phyloP scores from a whole-genome alignment of 2,329 filamentous ascomycete species.

The Canariomyces notabilis region DNA sequence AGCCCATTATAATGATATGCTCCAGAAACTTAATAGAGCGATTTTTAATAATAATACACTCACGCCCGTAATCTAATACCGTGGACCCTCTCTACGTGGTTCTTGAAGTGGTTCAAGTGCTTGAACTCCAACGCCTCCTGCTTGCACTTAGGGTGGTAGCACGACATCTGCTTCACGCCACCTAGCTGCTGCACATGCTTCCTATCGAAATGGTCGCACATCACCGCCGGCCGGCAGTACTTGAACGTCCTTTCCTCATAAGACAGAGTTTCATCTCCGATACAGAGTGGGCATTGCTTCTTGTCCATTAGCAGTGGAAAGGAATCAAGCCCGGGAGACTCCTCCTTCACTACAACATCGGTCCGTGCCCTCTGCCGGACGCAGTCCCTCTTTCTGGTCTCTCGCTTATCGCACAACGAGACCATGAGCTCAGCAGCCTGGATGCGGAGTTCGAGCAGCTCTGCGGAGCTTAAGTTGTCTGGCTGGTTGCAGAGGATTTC shows the following conservation, averaged over 20 bases:
- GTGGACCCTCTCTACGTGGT: constrained; percentile 6
- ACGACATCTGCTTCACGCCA: background rate
- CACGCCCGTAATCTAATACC: no score
- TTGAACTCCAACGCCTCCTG: constrained; percentile 6
- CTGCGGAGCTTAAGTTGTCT: constrained; percentile 9
- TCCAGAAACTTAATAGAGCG: no score
- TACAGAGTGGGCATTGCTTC: constrained; percentile 14
- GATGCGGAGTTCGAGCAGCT: constrained; percentile 11
- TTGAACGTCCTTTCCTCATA: constrained; percentile 14
- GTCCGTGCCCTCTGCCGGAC: background rate
- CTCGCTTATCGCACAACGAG: constrained; percentile 3
- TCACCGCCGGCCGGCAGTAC: constrained; percentile 8
- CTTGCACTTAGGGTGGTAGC: constrained; percentile 1
- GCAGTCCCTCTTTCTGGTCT: background rate
- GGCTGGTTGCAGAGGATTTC: constrained; percentile 16
- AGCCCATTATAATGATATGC: no score
- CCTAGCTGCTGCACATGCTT: background rate
- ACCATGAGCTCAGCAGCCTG: constrained; percentile 13
- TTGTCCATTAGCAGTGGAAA: constrained; percentile 17
- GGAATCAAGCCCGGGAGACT: constrained; percentile 8
- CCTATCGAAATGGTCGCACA: constrained; percentile 9
- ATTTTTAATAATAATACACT: no score
- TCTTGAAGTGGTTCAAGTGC: constrained; percentile 8
- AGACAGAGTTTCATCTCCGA: constrained; percentile 12
- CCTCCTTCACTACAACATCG: constrained; percentile 6